Base-by-base conservation (phyloP, 345 rosid genomes). In the Physaria fendleri region DNA sequence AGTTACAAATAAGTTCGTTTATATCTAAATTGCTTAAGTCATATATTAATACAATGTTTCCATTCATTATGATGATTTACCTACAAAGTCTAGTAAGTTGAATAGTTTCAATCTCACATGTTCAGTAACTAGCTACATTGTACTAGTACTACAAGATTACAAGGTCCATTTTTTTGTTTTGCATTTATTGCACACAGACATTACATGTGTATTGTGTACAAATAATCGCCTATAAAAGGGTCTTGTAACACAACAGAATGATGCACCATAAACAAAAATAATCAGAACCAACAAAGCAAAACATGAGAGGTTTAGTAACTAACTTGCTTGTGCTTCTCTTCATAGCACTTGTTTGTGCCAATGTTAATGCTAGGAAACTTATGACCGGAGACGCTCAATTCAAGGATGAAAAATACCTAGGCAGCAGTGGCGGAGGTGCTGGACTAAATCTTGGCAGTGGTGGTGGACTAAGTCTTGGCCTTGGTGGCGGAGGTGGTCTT, bases 341-440 rank as follows among this genome's bases (percentile, higher is more conserved):
- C 34, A 34, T 68, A 64, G 71, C 74, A 40, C 60, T 77, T 47
- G 27, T 72, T 21, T 72, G 75, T 54, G 54, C 25, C 47, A 64
- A 51, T 43, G 64, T 52, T 16, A 28, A 70, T 59, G 82, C 76
- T 56, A 79, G 83, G 72, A 76, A 79, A 58, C 80, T 76, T 21
- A 56, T 7, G 13, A 62, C 62, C 39, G 66, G 33, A 4, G 62
- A 43, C 14, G 27, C 62, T 4, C 62, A 68, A 18, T 59, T 52
- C 49, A 68, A 68, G 20, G 82, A 78, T 46, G 73, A 59, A 16
- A 73, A 68, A 7, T n/a, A n/a, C n/a, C n/a, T n/a, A n/a, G n/a
- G n/a, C n/a, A n/a, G n/a, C n/a, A n/a, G n/a, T n/a, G n/a, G 22
- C 6, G 57, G 15, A 43, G 67, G 35, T 44, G 49, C 11, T 41